A percentile compares a stretch with the other conserved stretches of the same genome.
These are phyloP conservation scores for Nemophila menziesii DNA, from an alignment of 257 asterid genomes.

Conservation along the genomic window DNA sequence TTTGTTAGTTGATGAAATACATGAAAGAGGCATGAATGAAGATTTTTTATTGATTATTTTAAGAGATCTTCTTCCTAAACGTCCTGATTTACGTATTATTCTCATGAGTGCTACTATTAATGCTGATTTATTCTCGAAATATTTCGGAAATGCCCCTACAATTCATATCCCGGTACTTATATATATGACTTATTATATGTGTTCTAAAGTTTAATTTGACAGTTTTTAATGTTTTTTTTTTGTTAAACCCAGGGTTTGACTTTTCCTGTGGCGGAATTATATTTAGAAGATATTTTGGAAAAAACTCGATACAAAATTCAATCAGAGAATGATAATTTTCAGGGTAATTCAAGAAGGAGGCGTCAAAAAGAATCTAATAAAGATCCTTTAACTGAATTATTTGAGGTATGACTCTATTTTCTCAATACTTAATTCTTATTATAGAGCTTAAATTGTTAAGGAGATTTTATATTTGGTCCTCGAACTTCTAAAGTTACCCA, in stretches of 20 bases:
- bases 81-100: conserved; percentile 81
- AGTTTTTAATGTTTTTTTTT: conserved; percentile 8
- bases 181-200: conserved; percentile 8
- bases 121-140: conserved; percentile 74
- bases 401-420: conserved; percentile 45
- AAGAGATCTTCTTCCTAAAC: conserved; percentile 82
- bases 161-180: conserved; percentile 72
- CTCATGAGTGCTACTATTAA: conserved; percentile 98
- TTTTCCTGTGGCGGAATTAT: conserved; percentile 74
- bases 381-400: conserved; percentile 68
- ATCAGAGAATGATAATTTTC: conserved; percentile 37
- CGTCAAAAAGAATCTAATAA: conserved; percentile 51
- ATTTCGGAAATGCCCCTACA: conserved; percentile 85
- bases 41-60: conserved; percentile 82
- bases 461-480: too few species aligned
- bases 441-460: too few species aligned
- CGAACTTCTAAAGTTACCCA: too few species aligned
- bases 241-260: conserved; percentile 61
- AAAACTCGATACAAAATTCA: conserved; percentile 49
- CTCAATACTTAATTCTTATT: too few species aligned
- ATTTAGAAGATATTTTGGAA: conserved; percentile 83
- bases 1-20: conserved; percentile 93
- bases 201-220: too few species aligned
- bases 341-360: conserved; percentile 61
- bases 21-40: conserved; percentile 96